Evolutionary conservation across 2,329 filamentous ascomycete species (phyloP).

Genomic region (Microcyclospora pomicola): DNA sequence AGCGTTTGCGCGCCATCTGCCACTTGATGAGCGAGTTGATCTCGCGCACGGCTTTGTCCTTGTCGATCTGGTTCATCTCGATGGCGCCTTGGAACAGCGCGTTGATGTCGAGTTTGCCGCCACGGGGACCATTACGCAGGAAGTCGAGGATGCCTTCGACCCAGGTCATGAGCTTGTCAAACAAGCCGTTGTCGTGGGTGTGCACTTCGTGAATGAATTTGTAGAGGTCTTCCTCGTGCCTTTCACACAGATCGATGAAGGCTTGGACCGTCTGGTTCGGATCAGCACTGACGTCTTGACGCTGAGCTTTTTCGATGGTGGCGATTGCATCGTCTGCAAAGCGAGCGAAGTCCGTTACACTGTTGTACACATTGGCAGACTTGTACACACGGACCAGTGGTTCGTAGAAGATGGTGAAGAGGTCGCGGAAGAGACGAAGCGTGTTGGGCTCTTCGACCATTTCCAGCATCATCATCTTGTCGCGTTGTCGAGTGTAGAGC

Average conservation of each 20-base stretch:
- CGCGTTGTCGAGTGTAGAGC: constrained; percentile 75
- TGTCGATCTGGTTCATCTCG: constrained; percentile 53
- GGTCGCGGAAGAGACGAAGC: constrained; percentile 82
- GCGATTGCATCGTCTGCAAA: constrained; percentile 89
- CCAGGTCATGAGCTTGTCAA: constrained; percentile 94
- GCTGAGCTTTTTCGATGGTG: constrained; percentile 54
- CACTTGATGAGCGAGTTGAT: constrained; percentile 78
- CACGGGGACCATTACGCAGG: constrained; percentile 61
- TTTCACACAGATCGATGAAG: constrained; percentile 90
- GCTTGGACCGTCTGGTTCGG: constrained; percentile 97
- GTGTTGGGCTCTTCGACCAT: constrained; percentile 97
- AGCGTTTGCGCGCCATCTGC: constrained; percentile 93
- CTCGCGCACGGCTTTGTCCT: constrained; percentile 58
- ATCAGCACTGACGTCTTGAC: constrained; percentile 77
- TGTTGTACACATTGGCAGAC: constrained; percentile 94
- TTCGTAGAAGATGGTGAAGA: constrained; percentile 98
- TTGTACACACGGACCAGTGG: constrained; percentile 95
- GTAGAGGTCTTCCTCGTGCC: constrained; percentile 95
- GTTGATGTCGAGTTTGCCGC: constrained; percentile 86
- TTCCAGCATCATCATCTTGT: constrained; percentile 93
- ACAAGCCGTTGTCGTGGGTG: constrained; percentile 88
- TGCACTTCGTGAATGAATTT: constrained; percentile 98
- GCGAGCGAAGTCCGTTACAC: constrained; percentile 85
- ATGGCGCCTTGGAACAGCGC: constrained; percentile 74
- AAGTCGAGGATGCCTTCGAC: constrained; percentile 92